Evolutionary conservation across 768 basidiomycete species (phyloP).

Genomic region (Pholiota conissans): DNA sequence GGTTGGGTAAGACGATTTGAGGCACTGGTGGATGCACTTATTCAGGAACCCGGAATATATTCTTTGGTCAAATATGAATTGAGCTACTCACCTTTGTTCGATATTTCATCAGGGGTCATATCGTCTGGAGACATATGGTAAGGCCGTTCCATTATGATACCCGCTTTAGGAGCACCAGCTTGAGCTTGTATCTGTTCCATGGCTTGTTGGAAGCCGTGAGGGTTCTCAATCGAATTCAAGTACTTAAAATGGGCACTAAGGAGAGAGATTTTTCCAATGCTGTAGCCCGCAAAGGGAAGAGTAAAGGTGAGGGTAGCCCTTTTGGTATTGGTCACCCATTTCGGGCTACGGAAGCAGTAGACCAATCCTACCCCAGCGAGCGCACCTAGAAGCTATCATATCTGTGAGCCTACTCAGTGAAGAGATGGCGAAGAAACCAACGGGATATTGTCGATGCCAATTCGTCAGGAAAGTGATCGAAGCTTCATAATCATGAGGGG

Average conservation of each 20-base stretch:
- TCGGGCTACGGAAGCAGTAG: conserved; percentile 20
- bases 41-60: background rate
- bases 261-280: conserved; percentile 27
- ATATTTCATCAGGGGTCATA: conserved; percentile 5
- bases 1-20: conserved; percentile 11
- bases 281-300: conserved; percentile 29
- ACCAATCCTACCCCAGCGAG: conserved; percentile 6
- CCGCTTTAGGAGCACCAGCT: conserved; percentile 30
- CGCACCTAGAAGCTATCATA: conserved; percentile 8
- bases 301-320: conserved; percentile 14
- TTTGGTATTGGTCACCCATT: conserved; percentile 18
- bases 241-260: conserved; percentile 35
- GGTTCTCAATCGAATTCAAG: conserved; percentile 37
- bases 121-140: conserved; percentile 16
- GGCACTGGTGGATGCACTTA: conserved; percentile 4
- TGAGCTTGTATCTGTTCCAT: conserved; percentile 44
- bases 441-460: conserved; percentile 37
- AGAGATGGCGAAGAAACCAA: conserved; percentile 23
- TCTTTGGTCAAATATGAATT: background rate
- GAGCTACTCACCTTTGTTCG: conserved; percentile 7
- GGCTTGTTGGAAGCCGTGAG: conserved; percentile 38
- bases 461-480: conserved; percentile 56
- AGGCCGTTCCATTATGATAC: conserved; percentile 29
- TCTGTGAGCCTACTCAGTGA: background rate
- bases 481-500: conserved; percentile 54